Base-by-base conservation (phyloP, 1,284 basidiomycete species). In the Papiliotrema flavescens region DNA sequence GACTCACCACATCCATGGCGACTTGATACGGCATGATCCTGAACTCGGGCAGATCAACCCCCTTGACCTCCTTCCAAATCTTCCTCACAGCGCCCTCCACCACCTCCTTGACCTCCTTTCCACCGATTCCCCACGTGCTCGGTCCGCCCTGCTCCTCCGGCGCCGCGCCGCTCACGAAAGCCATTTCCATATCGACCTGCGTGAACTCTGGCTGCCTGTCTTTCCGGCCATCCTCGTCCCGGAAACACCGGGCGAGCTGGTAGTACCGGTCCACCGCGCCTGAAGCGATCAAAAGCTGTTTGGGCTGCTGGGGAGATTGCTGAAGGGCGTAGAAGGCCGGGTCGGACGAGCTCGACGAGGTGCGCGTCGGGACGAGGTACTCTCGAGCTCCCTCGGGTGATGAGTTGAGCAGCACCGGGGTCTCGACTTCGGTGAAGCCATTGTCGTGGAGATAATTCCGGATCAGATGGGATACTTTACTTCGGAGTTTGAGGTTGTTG, bases 161-260 rank as follows among this genome's bases (percentile, higher is more conserved):
- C 83, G 59, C 58, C 2, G 71, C 63, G 13, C 93, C 96, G 20
- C 87, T 86, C 24, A 96, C 87, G 75, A 90, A 97, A 2, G 88
- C 90, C 89, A 97, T 94, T 78, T 97, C 94, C 60, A 97, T 76
- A 84, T 97, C 94, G 60, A 97, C 81, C 78, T 97, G 93, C 20
- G 94, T 97, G 75, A 97, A 97, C 75, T 97, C 94, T 0, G 94
- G 92, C 71, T 97, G 94, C 28, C 93, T 83, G 76, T 97, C 93
- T 75, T 89, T 92, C 55, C 93, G 82, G 2, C 91, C 90, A 69
- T 92, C 91, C 74, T 97, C 94, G 74, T 97, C 93, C 40, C 94
- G 84, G 81, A 97, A 97, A 76, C 93, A 97, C 62, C 85, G 84
- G 15, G 94, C 94, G 54, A 97, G 82, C 75, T 97, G 93, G 76